phyloP scores from a whole-genome alignment of 2,329 filamentous ascomycete genomes.

The Xylariaceae sp. region DNA sequence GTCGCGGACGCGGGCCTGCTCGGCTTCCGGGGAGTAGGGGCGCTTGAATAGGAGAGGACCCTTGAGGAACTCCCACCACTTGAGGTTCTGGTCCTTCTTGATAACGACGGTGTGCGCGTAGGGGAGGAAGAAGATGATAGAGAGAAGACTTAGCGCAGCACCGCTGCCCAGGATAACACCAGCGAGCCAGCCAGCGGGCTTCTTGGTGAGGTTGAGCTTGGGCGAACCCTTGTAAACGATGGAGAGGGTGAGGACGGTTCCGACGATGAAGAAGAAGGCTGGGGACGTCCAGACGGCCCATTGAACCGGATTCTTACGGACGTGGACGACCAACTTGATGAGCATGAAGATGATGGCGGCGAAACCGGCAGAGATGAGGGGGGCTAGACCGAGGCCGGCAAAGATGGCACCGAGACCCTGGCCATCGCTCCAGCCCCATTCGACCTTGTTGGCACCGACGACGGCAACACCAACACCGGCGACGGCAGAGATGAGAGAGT shows the following conservation, averaged over 20 bases:
- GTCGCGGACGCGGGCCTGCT: slow-evolving; percentile 59
- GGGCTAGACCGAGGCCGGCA: slow-evolving; percentile 66
- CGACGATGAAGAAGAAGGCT: slow-evolving; percentile 72
- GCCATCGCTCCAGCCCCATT: slow-evolving; percentile 66
- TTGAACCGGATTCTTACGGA: slow-evolving; percentile 63
- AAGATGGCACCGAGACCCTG: slow-evolving; percentile 68
- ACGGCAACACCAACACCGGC: slow-evolving; percentile 65
- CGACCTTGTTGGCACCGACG: slow-evolving; percentile 54
- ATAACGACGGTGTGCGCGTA: slow-evolving; percentile 62
- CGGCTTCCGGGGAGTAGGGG: slow-evolving; percentile 46
- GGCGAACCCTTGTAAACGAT: slow-evolving; percentile 80
- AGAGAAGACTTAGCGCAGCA: slow-evolving; percentile 51
- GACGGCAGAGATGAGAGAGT: slow-evolving; percentile 64
- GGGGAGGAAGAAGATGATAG: slow-evolving; percentile 68
- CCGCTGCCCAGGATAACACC: slow-evolving; percentile 62
- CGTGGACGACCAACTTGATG: slow-evolving; percentile 65
- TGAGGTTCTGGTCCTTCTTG: slow-evolving; percentile 61
- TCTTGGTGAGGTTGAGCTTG: slow-evolving; percentile 58
- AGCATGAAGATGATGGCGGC: slow-evolving; percentile 65
- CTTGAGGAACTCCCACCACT: slow-evolving; percentile 56
- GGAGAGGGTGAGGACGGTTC: slow-evolving; percentile 67
- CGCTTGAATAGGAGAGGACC: slow-evolving; percentile 63
- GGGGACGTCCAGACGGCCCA: slow-evolving; percentile 71
- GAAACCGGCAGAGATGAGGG: slow-evolving; percentile 59
- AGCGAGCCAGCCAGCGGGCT: slow-evolving; percentile 62